Conservation (phyloP, 129 eudicot genomes). For the Rutidosis leptorrhynchoides region DNA sequence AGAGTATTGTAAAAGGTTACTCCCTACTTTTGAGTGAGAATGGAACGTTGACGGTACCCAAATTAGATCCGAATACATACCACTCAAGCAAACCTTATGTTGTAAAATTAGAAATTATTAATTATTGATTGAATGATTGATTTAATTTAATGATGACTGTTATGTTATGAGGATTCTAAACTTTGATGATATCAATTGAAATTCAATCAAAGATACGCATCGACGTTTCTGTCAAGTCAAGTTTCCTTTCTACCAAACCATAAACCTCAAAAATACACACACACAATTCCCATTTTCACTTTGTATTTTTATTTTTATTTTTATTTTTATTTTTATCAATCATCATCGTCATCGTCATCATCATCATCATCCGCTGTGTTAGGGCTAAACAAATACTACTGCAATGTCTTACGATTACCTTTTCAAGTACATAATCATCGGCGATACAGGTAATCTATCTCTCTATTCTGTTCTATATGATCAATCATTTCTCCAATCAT, state of each 20-base stretch:
- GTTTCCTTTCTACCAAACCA: not conserved
- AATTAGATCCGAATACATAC: no score
- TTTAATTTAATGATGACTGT: no score
- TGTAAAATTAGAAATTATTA: no score
- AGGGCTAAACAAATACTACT: conserved; percentile 10
- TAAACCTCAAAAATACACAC: not conserved
- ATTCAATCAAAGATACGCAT: no score
- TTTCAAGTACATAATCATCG: conserved; percentile 92
- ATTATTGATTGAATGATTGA: no score
- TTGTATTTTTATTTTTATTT: no score
- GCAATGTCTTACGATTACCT: conserved; percentile 96
- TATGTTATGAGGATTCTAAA: no score
- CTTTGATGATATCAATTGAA: no score
- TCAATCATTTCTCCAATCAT: not conserved
- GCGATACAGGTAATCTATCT: conserved; percentile 56
- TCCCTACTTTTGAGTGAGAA: no score
- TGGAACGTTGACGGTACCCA: no score
- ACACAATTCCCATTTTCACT: not conserved
- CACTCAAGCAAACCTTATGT: no score
- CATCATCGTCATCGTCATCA: not conserved
- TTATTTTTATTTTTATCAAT: not conserved
- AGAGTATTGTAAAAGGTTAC: no score
- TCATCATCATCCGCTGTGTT: not conserved
- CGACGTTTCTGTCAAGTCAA: not conserved
- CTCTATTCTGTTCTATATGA: not conserved